Conservation (phyloP, 495 filamentous ascomycete species). For the Antarctomyces pellizariae region DNA sequence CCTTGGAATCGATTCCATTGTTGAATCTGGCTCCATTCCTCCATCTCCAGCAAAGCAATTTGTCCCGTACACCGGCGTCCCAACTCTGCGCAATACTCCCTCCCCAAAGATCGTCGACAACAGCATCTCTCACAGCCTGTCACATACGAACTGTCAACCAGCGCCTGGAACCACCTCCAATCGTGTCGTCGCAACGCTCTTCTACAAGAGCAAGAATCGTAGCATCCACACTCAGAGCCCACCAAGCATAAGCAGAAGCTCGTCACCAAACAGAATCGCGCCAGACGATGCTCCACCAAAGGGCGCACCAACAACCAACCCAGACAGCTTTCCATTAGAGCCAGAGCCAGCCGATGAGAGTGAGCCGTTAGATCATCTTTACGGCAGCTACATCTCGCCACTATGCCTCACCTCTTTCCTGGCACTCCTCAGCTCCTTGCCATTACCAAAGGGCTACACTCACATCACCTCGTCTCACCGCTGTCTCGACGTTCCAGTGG, state of each 20-base stretch:
- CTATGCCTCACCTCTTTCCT: slow-evolving; percentile 67
- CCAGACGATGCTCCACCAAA: slow-evolving; percentile 19
- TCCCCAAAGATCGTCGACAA: slow-evolving; percentile 30
- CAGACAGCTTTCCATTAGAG: slow-evolving; percentile 48
- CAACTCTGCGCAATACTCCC: slow-evolving; percentile 18
- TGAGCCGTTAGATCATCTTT: slow-evolving; percentile 51
- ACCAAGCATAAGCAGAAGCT: slow-evolving; percentile 10
- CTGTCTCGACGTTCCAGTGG: slow-evolving; percentile 34
- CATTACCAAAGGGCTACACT: slow-evolving; percentile 25
- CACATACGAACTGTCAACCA: slow-evolving; percentile 30
- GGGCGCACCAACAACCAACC: slow-evolving; percentile 38
- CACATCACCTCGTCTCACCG: slow-evolving; percentile 41
- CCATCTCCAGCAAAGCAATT: slow-evolving; percentile 8
- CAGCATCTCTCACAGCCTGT: slow-evolving; percentile 29
- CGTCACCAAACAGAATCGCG: slow-evolving; percentile 9
- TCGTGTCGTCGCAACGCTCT: slow-evolving; percentile 38
- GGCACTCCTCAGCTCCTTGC: slow-evolving; percentile 47
- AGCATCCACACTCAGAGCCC: slow-evolving; percentile 13
- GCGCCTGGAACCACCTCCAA: slow-evolving; percentile 17
- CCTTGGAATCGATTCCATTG: slow-evolving; percentile 28
- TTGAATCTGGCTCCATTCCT: slow-evolving; percentile 18
- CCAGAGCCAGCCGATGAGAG: slow-evolving; percentile 33
- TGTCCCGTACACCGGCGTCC: slow-evolving; percentile 26
- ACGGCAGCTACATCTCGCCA: slow-evolving; percentile 54
- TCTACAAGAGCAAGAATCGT: slow-evolving; percentile 33